Conservation (phyloP, 2,329 filamentous ascomycete species). For the Pyrenophora seminiperda region DNA sequence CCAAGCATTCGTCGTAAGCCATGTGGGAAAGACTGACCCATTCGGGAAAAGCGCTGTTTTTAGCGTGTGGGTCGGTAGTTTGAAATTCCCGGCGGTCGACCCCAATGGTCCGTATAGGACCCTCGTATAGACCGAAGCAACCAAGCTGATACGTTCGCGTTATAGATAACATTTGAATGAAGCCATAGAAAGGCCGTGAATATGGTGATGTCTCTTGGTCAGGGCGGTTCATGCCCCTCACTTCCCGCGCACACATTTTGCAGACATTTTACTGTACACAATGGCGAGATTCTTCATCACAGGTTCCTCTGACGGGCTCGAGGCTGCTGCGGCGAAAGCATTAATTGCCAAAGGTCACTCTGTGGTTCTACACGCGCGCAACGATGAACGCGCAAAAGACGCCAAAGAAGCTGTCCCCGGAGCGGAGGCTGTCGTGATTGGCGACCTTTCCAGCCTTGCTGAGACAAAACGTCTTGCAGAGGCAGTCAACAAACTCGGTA, state of each 20-base stretch:
- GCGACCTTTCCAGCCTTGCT: conserved; percentile 58
- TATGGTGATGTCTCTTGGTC: too few relatives aligned
- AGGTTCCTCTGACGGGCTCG: conserved; percentile 63
- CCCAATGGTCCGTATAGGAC: too few relatives aligned
- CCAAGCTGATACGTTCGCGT: neutral
- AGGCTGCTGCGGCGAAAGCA: conserved; percentile 56
- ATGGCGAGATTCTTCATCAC: conserved; percentile 61
- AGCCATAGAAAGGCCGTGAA: neutral
- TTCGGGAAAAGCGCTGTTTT: neutral
- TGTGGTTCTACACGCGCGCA: conserved; percentile 63
- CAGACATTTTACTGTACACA: neutral
- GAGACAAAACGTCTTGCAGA: conserved; percentile 59
- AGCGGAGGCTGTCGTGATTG: conserved; percentile 58
- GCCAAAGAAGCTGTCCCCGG: conserved; percentile 56
- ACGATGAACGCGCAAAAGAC: conserved; percentile 58
- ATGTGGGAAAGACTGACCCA: too few relatives aligned
- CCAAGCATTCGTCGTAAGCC: too few relatives aligned
- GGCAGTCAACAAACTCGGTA: conserved; percentile 56
- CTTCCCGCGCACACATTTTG: neutral
- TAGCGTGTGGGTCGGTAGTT: neutral
- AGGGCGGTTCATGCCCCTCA: too few relatives aligned
- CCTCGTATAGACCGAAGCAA: neutral
- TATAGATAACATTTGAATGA: neutral
- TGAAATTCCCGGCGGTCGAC: neutral
- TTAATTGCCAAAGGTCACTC: conserved; percentile 59